A percentile compares a stretch with the other conserved stretches of the same genome.
These are phyloP conservation scores for Lepiota venenata DNA, from an alignment of 768 basidiomycete species.

Conservation along the genomic window DNA sequence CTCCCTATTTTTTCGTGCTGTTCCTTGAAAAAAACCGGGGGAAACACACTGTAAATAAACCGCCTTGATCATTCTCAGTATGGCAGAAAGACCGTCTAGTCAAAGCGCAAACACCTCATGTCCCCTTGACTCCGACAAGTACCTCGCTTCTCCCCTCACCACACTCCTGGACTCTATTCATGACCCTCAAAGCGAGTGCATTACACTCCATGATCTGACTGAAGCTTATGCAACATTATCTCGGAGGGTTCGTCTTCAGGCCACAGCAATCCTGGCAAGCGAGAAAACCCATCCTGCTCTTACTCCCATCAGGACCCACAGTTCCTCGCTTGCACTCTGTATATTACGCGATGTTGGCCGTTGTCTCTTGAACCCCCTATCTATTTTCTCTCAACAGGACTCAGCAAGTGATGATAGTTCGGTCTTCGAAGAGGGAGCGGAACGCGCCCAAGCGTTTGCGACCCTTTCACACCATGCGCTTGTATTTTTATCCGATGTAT, in stretches of 20 bases:
- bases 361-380: conserved; percentile 29
- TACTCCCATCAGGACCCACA: conserved; percentile 27
- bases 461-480: conserved; percentile 53
- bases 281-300: conserved; percentile 20
- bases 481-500: conserved; percentile 45
- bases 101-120: not conserved
- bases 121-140: conserved; percentile 14
- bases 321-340: conserved; percentile 22
- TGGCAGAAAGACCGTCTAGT: not conserved
- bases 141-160: conserved; percentile 40
- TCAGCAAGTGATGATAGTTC: conserved; percentile 18
- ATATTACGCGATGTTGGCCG: conserved; percentile 52
- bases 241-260: conserved; percentile 34
- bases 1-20: too few species aligned
- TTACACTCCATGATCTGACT: conserved; percentile 51
- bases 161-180: conserved; percentile 44
- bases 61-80: not conserved
- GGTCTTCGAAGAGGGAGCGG: conserved; percentile 32
- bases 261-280: conserved; percentile 15
- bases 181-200: conserved; percentile 27
- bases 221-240: conserved; percentile 60
- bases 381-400: conserved; percentile 7
- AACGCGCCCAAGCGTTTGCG: conserved; percentile 37
- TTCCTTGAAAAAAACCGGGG: not conserved
- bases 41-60: not conserved